Base-by-base conservation (phyloP, 805 yeast species). In the Teunomyces aglyptinius region DNA sequence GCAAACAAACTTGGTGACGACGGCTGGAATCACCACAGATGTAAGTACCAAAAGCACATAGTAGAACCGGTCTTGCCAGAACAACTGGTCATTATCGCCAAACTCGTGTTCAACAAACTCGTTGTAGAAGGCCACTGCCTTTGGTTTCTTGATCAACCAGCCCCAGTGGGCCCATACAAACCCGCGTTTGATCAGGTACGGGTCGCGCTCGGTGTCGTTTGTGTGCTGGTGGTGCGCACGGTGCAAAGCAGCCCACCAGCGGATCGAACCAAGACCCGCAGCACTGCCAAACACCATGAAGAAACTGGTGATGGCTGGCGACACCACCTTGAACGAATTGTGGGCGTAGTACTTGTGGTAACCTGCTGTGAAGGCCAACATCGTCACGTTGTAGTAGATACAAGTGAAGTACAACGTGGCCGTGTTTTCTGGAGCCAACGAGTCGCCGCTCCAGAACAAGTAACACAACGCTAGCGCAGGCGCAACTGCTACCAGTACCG, bases 151-250 rank as follows among this genome's bases (percentile, higher is more conserved):
- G 28, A 89, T 60, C 69, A 87, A 77, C 96, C 96, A 91, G 3
- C 97, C 97, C 68, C 89, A 73, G 67, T 90, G 96, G 28, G 92
- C 82, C 78, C 82, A 90, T 57, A 78, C 67, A 56, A 89, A 76
- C 0, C 97, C 97, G 49, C 86, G 77, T 59, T 91, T 80, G 32
- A 86, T 84, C 58, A 83, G 83, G 66, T 88, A 89, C 1, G 98
- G 97, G 64, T 91, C 98, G 57, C 78, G 77, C 49, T 88, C 96
- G 0, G 95, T 85, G 60, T 91, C 96, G 49, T 71, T 76, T 36
- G 94, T 84, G 64, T 78, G 87, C 48, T 92, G 80, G 66, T 91
- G 97, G 68, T 91, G 97, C 3, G 94, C 90, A 49, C 96, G 73
- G 70, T 91, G 98, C 39, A 87, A 75, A 12, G 84, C 74, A 18